phyloP scores from a whole-genome alignment of 163 green algal species.

The Volvox carteri region DNA sequence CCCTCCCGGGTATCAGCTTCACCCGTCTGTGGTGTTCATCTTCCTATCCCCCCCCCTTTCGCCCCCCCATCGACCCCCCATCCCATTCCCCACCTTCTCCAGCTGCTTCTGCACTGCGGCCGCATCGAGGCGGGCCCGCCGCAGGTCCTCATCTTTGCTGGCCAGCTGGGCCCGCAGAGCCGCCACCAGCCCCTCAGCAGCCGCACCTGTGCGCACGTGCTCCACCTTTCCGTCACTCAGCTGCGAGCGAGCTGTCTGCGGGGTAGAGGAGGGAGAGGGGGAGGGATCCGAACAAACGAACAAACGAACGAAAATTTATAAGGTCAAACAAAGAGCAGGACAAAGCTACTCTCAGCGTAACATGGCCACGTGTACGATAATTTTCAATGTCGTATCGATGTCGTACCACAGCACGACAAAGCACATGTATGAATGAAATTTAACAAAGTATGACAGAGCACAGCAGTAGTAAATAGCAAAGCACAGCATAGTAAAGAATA shows the following conservation, averaged over 20 bases:
- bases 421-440: no score
- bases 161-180: conserved; percentile 45
- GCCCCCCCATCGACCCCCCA: neutral
- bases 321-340: no score
- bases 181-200: conserved; percentile 28
- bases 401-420: no score
- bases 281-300: no score
- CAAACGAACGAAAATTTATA: no score
- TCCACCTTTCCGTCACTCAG: conserved; percentile 30
- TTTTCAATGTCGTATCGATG: no score
- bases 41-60: neutral
- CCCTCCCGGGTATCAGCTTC: neutral
- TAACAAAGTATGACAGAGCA: no score
- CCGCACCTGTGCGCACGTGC: neutral
- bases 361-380: no score
- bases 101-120: conserved; percentile 48
- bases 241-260: conserved; percentile 23
- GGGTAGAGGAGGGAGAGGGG: neutral
- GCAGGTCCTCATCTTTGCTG: conserved; percentile 37
- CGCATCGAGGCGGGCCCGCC: conserved; percentile 35
- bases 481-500: no score
- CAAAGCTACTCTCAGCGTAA: no score
- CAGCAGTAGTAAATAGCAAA: no score
- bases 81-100: conserved; percentile 46
- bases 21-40: no score